A percentile compares a stretch with the other conserved stretches of the same genome.
Conservation (phyloP, 2,329 filamentous ascomycete species). For the Xylariaceae sp. region DNA sequence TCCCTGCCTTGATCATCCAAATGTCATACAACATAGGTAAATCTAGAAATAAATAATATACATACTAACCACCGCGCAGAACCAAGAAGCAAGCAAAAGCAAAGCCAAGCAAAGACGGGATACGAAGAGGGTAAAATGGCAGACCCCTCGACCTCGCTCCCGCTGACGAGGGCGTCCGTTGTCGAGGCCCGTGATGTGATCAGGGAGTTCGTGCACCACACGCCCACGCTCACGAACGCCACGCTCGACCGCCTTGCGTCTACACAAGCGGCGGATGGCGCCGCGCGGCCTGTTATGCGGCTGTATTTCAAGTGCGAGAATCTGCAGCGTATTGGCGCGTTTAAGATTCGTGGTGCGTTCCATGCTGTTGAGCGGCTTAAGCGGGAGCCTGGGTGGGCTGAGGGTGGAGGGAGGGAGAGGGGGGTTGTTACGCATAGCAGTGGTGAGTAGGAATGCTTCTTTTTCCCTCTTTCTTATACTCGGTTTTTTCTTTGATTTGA, state of each 20-base stretch:
- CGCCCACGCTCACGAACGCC: constrained; percentile 74
- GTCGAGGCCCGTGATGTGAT: constrained; percentile 68
- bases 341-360: constrained; percentile 88
- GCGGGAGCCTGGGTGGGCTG: constrained; percentile 56
- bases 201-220: constrained; percentile 71
- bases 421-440: constrained; percentile 90
- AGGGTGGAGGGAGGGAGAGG: constrained; percentile 53
- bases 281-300: constrained; percentile 61
- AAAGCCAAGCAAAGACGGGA: background rate
- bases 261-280: constrained; percentile 46
- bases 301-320: constrained; percentile 98
- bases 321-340: constrained; percentile 82
- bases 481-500: background rate
- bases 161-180: constrained; percentile 70
- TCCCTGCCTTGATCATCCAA: too few relatives aligned
- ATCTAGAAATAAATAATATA: too few relatives aligned
- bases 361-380: constrained; percentile 73
- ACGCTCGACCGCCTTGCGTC: constrained; percentile 74
- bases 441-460: too few relatives aligned
- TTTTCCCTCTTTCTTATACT: constrained; percentile 7
- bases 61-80: background rate
- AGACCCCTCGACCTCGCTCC: constrained; percentile 51
- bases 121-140: constrained; percentile 41
- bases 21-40: too few relatives aligned
- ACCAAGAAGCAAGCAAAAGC: background rate